phyloP scores from a whole-genome alignment of 2,329 filamentous ascomycete genomes.

The Sordariomycetes sp. region DNA sequence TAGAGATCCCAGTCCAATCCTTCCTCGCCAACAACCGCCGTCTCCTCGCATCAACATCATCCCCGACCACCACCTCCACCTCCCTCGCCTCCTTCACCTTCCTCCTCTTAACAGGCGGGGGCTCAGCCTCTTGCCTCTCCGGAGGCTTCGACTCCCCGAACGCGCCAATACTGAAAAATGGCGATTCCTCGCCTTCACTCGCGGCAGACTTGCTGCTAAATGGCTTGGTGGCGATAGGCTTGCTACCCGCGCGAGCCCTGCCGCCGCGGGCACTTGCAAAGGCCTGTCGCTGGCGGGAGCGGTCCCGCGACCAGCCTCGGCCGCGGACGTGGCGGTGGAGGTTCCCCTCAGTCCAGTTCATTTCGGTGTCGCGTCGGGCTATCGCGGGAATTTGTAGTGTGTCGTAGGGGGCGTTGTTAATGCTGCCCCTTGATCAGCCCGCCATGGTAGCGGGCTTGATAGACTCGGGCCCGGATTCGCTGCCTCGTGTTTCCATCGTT shows the following conservation, averaged over 20 bases:
- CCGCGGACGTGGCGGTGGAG: constrained; percentile 21
- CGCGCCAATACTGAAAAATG: background rate
- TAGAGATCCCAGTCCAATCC: constrained; percentile 1
- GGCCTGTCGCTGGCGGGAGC: constrained; percentile 20
- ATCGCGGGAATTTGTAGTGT: background rate
- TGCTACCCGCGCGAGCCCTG: constrained; percentile 10
- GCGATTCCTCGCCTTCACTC: background rate
- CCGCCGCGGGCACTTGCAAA: constrained; percentile 20
- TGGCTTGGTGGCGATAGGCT: background rate
- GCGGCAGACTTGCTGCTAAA: background rate
- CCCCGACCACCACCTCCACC: background rate
- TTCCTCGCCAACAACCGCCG: background rate
- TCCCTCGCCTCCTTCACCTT: background rate
- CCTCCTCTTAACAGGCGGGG: background rate
- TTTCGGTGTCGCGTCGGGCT: constrained; percentile 8
- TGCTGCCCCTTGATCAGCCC: background rate
- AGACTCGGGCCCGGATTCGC: background rate
- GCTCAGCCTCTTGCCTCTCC: background rate
- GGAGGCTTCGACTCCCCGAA: background rate
- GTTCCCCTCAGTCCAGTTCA: constrained; percentile 28
- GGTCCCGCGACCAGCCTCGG: constrained; percentile 18
- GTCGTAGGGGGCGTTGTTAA: background rate
- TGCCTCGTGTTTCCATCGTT: background rate
- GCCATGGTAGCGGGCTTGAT: background rate
- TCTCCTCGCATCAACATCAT: background rate